phyloP scores from a whole-genome alignment of 2,329 filamentous ascomycete genomes.

The Polychaeton citri region DNA sequence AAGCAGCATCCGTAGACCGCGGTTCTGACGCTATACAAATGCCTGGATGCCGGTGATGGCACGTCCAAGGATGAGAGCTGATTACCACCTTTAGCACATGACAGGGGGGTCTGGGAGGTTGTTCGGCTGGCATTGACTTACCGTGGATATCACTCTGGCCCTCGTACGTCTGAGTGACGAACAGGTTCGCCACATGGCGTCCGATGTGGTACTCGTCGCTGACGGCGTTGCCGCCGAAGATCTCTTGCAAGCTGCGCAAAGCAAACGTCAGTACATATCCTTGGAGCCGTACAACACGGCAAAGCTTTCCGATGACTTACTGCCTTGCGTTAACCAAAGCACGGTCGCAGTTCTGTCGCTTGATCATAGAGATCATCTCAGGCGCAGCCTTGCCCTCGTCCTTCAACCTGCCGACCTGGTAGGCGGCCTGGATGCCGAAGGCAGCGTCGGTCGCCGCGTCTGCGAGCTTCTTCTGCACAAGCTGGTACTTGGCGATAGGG shows the following conservation, averaged over 20 bases:
- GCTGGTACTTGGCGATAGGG: slow-evolving; percentile 87
- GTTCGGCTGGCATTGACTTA: slow-evolving; percentile 37
- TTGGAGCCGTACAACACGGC: no score
- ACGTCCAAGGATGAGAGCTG: slow-evolving; percentile 36
- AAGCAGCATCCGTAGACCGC: no score
- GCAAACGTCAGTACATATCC: no score
- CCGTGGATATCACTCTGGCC: slow-evolving; percentile 96
- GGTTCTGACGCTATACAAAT: slow-evolving; percentile 45
- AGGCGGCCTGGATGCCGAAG: slow-evolving; percentile 77
- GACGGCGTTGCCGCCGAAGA: slow-evolving; percentile 96
- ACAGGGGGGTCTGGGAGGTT: not conserved
- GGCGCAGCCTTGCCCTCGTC: slow-evolving; percentile 76
- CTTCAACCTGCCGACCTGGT: slow-evolving; percentile 86
- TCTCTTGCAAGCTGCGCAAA: slow-evolving; percentile 76
- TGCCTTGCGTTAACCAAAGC: slow-evolving; percentile 63
- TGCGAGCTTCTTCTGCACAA: slow-evolving; percentile 94
- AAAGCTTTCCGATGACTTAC: slow-evolving; percentile 33
- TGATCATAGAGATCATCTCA: slow-evolving; percentile 96
- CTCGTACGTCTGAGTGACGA: slow-evolving; percentile 96
- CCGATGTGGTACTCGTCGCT: slow-evolving; percentile 95
- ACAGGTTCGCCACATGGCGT: slow-evolving; percentile 87
- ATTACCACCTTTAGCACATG: slow-evolving; percentile 10
- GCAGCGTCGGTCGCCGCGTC: slow-evolving; percentile 85
- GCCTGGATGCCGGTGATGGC: slow-evolving; percentile 58
- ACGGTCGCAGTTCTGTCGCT: slow-evolving; percentile 91